Evolutionary conservation across 768 basidiomycete species (phyloP), one percentile per base, ranked within the genome.

Genomic region (Nevesoporus exiguus): DNA sequence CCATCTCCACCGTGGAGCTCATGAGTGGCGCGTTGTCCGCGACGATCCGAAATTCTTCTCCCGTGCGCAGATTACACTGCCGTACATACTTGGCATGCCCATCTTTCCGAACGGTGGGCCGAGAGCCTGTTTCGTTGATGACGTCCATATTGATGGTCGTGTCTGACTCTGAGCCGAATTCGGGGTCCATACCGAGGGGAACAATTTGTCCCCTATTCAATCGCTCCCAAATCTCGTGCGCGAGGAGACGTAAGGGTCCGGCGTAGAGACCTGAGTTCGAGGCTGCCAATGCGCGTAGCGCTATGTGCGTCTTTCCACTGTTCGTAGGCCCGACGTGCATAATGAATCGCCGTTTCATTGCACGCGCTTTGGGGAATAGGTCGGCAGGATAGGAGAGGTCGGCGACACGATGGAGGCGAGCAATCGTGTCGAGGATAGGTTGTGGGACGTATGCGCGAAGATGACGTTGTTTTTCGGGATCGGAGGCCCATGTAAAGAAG

Each of bases 311-410:
- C 74, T 99, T 99, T 29, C 96, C 97, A 57, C 90, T 92, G 70
- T 98, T 99, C 22, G 97, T 98, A 0, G 97, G 97, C 0, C 96
- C 97, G 37, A 99, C 93, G 63, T 99, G 96, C 77, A 98, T 86
- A 68, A 95, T 87, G 61, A 98, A 75, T 61, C 86, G 90, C 19
- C 95, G 80, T 17, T 76, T 78, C 58, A 85, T 73, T 11, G 68
- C 63, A 10, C 96, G 83, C 0, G 93, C 84, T 9, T 49, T 17
- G 0, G 73, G 64, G 61, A 67, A 84, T 11, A 72, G 65, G 54
- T 85, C 83, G 0, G 77, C 78, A 0, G 80, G 80, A 52, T 72
- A 76, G n/a, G 70, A 62, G 14, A 73, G 61, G 61, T 80, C 73
- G 0, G 78, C 74, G 2, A 76, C 71, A 5, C 62, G 60, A 24